These are phyloP conservation scores for Colletotrichum orchidophilum DNA, from an alignment of 2,329 filamentous ascomycete genomes.

Conservation along the genomic window DNA sequence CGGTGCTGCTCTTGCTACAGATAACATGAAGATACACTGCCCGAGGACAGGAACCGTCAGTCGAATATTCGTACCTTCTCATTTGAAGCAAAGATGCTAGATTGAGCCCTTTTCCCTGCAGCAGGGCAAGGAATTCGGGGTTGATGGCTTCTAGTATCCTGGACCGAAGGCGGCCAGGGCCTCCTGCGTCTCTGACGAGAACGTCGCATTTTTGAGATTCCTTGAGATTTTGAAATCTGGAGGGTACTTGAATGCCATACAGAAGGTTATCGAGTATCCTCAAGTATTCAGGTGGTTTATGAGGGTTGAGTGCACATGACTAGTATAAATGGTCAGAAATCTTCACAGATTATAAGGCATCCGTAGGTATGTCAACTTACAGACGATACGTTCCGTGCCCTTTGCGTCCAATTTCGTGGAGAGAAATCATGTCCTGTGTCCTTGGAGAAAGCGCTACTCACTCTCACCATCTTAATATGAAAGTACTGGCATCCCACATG, in stretches of 20 bases:
- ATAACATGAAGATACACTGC: background rate
- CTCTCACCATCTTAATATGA: background rate
- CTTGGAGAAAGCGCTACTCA: background rate
- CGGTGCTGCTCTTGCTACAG: background rate
- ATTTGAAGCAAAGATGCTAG: background rate
- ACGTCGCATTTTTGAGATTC: background rate
- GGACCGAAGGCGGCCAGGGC: background rate
- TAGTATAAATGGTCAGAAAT: background rate
- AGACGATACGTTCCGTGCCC: background rate
- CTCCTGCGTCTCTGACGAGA: background rate
- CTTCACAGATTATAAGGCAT: background rate
- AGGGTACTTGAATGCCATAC: background rate
- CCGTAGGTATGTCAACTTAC: background rate
- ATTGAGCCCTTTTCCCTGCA: background rate
- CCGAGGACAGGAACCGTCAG: background rate
- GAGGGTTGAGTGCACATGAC: background rate
- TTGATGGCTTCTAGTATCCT: background rate
- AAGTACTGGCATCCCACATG: background rate
- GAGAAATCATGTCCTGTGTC: background rate
- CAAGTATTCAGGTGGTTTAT: background rate
- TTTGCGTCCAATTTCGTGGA: background rate
- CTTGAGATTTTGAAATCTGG: background rate
- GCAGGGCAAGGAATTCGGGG: background rate
- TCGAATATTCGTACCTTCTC: background rate
- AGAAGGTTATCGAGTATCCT: background rate